Conservation (phyloP, 2,329 filamentous ascomycete species). For the Paecilomyces sp. region DNA sequence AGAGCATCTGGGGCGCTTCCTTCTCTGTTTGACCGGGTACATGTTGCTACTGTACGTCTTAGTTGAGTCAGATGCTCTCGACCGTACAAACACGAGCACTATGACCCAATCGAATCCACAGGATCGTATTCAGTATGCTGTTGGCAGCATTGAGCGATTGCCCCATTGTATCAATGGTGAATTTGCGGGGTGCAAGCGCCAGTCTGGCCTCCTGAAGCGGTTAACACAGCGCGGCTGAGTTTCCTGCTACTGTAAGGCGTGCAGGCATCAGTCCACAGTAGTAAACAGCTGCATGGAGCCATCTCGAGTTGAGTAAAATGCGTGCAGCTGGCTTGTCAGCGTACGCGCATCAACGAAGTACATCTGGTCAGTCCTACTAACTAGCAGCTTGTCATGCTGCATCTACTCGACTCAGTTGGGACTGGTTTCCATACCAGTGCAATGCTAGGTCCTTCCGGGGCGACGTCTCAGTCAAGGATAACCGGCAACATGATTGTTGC, state of each 20-base stretch:
- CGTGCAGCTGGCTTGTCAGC: not conserved
- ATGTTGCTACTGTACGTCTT: not conserved
- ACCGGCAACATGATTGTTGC: not conserved
- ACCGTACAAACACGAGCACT: not conserved
- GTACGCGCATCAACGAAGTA: too few species aligned
- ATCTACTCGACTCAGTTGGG: not conserved
- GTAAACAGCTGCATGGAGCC: not conserved
- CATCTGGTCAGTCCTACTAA: too few species aligned
- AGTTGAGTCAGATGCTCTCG: not conserved
- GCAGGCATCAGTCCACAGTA: not conserved
- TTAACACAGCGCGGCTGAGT: not conserved
- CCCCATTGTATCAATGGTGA: not conserved
- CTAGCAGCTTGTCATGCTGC: not conserved
- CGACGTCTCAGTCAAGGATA: not conserved
- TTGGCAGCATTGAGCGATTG: not conserved
- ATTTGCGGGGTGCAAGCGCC: not conserved
- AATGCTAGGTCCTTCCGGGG: not conserved
- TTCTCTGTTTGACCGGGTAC: not conserved
- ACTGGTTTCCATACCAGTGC: not conserved
- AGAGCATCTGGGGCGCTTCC: not conserved
- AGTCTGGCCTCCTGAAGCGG: not conserved
- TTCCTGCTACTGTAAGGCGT: not conserved
- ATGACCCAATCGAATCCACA: not conserved
- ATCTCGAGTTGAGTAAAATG: not conserved
- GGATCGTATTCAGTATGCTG: not conserved